A percentile compares a stretch with the other conserved stretches of the same genome.
These are phyloP conservation scores for Gilbertella persicaria DNA, from an alignment of 371 early-diverging fungal genomes.

Conservation along the genomic window DNA sequence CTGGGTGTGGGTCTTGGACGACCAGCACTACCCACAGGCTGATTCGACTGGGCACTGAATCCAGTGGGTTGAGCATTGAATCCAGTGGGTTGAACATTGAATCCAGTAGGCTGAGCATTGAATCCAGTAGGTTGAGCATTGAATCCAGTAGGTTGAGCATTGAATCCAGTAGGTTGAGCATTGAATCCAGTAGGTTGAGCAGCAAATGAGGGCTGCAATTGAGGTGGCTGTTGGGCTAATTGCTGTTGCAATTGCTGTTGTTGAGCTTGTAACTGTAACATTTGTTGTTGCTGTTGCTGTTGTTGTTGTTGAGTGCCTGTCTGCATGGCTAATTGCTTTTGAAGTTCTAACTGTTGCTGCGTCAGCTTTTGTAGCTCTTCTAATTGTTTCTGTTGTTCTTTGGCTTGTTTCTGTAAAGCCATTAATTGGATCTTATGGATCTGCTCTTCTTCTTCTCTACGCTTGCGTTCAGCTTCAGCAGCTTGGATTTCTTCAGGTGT, in stretches of 20 bases:
- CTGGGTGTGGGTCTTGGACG: conserved; percentile 33
- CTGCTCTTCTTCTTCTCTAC: conserved; percentile 21
- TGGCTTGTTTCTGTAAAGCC: conserved; percentile 28
- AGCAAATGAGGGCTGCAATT: conserved; percentile 16
- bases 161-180: conserved; percentile 1
- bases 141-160: conserved; percentile 5
- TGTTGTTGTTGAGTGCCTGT: conserved; percentile 44
- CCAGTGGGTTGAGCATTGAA: conserved; percentile 1
- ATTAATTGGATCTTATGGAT: conserved; percentile 26
- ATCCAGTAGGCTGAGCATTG: conserved; percentile 4
- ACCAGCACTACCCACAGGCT: too few species aligned
- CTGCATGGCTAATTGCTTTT: conserved; percentile 29
- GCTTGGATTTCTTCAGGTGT: conserved; percentile 21
- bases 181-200: not conserved
- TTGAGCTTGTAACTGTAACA: conserved; percentile 23
- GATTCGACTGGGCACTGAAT: too few species aligned
- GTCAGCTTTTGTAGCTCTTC: conserved; percentile 32
- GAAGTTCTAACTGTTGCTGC: conserved; percentile 25
- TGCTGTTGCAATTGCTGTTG: conserved; percentile 37
- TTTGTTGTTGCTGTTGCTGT: conserved; percentile 36
- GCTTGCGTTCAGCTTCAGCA: conserved; percentile 18
- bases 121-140: conserved; percentile 4
- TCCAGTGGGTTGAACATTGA: not conserved
- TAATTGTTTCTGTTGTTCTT: conserved; percentile 34
- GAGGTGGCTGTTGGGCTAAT: conserved; percentile 17